Percentiles rank a stretch among this genome's conserved stretches.
These are phyloP conservation scores for Isabelozyma gotoi DNA, from an alignment of 805 yeast genomes.

Conservation along the genomic window DNA sequence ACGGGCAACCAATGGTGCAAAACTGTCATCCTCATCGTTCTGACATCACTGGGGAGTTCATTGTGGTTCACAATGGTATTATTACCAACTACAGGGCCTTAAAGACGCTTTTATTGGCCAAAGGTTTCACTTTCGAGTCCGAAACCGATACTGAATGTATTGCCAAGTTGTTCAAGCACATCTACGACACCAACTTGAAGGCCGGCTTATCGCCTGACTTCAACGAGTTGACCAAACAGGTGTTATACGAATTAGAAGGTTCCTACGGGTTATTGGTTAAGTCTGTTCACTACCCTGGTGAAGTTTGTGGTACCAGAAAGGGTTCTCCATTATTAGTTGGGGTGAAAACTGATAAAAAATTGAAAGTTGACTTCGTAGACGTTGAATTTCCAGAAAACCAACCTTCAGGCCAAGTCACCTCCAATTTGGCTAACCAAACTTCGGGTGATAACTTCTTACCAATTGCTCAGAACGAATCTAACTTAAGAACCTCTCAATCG, in stretches of 20 bases:
- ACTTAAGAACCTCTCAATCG: slow-evolving; percentile 85
- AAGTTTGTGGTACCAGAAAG: slow-evolving; percentile 93
- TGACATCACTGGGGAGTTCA: slow-evolving; percentile 78
- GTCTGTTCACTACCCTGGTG: slow-evolving; percentile 91
- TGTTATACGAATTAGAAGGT: slow-evolving; percentile 90
- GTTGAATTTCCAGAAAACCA: slow-evolving; percentile 86
- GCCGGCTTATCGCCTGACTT: slow-evolving; percentile 84
- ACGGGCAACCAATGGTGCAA: slow-evolving; percentile 81
- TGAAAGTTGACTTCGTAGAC: slow-evolving; percentile 97
- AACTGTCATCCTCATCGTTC: slow-evolving; percentile 98
- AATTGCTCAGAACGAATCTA: slow-evolving; percentile 52
- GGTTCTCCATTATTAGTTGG: slow-evolving; percentile 98
- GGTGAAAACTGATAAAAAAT: slow-evolving; percentile 91
- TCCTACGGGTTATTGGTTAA: slow-evolving; percentile 95
- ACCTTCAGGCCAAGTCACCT: slow-evolving; percentile 9
- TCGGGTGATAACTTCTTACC: slow-evolving; percentile 46
- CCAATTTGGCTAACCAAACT: too few relatives aligned
- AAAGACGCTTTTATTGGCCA: slow-evolving; percentile 72
- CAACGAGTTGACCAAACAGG: slow-evolving; percentile 89
- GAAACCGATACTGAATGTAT: slow-evolving; percentile 98
- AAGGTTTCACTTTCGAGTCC: slow-evolving; percentile 81
- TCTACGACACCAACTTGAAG: slow-evolving; percentile 71
- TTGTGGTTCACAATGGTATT: slow-evolving; percentile 96
- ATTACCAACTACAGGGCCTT: slow-evolving; percentile 93
- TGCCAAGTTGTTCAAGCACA: slow-evolving; percentile 90